These are phyloP conservation scores for Rhododendron griersonianum DNA, from an alignment of 148 eudicot genomes.

Conservation along the genomic window DNA sequence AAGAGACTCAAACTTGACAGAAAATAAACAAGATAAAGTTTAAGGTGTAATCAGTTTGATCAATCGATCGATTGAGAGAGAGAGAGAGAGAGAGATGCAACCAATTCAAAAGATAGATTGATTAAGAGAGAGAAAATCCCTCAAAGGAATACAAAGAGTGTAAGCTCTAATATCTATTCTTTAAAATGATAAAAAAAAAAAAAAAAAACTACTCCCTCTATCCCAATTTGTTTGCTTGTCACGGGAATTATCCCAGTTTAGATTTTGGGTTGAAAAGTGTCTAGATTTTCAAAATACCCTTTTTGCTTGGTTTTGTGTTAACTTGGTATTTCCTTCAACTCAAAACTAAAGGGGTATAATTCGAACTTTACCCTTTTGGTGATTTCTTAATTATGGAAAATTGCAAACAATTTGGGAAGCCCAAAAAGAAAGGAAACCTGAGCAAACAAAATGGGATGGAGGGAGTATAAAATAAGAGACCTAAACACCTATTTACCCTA, in stretches of 20 bases:
- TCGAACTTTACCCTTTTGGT: background rate
- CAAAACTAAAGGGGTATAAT: background rate
- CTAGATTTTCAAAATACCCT: background rate
- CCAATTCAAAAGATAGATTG: background rate
- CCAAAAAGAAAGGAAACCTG: too few relatives aligned
- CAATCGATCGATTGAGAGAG: background rate
- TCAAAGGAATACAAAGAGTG: background rate
- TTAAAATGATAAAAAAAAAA: background rate
- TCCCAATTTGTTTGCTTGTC: too few relatives aligned
- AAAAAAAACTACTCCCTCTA: background rate
- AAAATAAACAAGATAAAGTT: background rate
- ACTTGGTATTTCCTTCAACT: background rate
- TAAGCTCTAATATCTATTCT: background rate
- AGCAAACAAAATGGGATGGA: background rate
- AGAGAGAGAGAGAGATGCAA: background rate
- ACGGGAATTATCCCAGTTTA: too few relatives aligned
- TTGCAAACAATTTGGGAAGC: background rate
- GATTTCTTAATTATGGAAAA: too few relatives aligned
- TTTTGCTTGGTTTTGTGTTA: background rate
- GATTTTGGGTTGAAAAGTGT: background rate
- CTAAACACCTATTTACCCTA: background rate
- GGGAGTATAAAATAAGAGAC: background rate
- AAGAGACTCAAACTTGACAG: background rate
- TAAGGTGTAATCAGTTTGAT: background rate
- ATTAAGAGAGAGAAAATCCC: background rate